A percentile compares a stretch with the other conserved stretches of the same genome.
Evolutionary conservation across 768 basidiomycete species (phyloP).

Genomic region (Tubosaeta sp.): DNA sequence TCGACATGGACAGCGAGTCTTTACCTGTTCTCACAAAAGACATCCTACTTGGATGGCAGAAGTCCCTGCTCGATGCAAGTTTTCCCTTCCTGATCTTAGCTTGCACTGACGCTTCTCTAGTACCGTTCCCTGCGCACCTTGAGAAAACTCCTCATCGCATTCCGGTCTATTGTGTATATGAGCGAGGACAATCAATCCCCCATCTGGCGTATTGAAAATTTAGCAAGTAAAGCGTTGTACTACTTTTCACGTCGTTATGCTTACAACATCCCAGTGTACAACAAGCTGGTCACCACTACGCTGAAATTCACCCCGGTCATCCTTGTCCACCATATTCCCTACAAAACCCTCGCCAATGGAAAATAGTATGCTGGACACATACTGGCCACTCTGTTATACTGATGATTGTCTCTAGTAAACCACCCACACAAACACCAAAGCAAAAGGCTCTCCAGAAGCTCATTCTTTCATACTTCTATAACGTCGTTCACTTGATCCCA

Average conservation of each 20-base stretch:
- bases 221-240: constrained; percentile 34
- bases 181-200: constrained; percentile 78
- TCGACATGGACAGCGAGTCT: constrained; percentile 39
- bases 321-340: constrained; percentile 82
- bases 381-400: not conserved
- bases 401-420: constrained; percentile 53
- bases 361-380: constrained; percentile 62
- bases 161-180: constrained; percentile 86
- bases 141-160: constrained; percentile 81
- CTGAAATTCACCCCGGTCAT: constrained; percentile 89
- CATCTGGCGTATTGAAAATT: constrained; percentile 84
- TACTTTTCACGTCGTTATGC: not conserved
- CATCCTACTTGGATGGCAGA: constrained; percentile 81
- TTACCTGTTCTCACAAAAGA: constrained; percentile 62
- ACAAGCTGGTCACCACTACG: constrained; percentile 83
- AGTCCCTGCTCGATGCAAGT: constrained; percentile 75
- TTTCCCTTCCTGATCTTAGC: not conserved
- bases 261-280: constrained; percentile 63
- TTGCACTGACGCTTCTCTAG: constrained; percentile 36
- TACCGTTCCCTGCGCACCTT: constrained; percentile 82
- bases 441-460: constrained; percentile 83
- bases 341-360: constrained; percentile 75
- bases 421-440: constrained; percentile 75
- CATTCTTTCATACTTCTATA: constrained; percentile 86
- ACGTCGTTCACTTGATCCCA: constrained; percentile 71